phyloP scores from a whole-genome alignment of 2,329 filamentous ascomycete genomes.

The Neofusicoccum laricinum region DNA sequence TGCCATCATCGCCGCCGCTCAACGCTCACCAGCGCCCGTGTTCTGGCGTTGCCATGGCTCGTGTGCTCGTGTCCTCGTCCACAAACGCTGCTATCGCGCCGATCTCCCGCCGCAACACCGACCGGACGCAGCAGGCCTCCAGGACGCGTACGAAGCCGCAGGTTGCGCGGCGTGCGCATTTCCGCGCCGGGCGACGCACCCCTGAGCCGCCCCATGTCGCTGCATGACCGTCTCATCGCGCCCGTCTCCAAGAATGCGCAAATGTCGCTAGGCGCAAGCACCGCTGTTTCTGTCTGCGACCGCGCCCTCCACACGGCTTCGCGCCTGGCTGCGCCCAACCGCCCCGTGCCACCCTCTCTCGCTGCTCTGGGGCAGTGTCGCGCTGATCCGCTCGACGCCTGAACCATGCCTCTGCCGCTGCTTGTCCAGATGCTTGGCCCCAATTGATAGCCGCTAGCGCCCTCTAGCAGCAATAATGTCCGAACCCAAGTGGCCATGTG shows the following conservation, averaged over 20 bases:
- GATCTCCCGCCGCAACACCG: neutral
- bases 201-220: conserved; percentile 6
- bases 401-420: neutral
- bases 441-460: neutral
- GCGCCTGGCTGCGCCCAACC: neutral
- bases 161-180: neutral
- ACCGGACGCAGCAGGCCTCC: too few species aligned
- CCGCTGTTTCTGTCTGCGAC: neutral
- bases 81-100: neutral
- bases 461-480: neutral
- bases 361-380: neutral
- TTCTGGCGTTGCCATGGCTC: neutral
- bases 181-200: neutral
- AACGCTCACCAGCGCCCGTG: neutral
- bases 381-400: neutral
- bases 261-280: neutral
- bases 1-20: conserved; percentile 7
- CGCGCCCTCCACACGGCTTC: neutral
- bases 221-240: neutral
- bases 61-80: neutral
- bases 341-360: neutral
- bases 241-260: neutral
- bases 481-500: too few species aligned
- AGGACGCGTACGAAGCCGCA: too few species aligned
- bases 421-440: neutral